Conservation (phyloP, 1,139 yeast species). For the Geotrichum bryndzae region DNA sequence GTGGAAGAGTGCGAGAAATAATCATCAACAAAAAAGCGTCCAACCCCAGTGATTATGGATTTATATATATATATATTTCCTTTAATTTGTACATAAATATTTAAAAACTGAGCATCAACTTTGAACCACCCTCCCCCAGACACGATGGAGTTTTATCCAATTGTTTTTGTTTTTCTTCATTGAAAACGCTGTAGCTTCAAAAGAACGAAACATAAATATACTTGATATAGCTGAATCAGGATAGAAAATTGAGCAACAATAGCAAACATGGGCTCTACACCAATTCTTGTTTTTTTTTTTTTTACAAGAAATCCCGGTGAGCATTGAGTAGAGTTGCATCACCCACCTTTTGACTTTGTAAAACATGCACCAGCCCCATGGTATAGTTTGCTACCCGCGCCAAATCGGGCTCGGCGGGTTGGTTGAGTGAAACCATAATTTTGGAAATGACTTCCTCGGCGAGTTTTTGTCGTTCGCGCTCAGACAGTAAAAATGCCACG, state of each 20-base stretch:
- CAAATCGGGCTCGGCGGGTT: slow-evolving; percentile 36
- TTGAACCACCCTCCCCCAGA: no score
- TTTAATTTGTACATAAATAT: no score
- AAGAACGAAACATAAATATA: no score
- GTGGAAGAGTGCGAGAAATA: slow-evolving; percentile 25
- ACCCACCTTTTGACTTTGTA: slow-evolving; percentile 27
- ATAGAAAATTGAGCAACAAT: background rate
- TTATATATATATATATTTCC: no score
- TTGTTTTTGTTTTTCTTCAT: no score
- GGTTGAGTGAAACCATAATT: slow-evolving; percentile 43
- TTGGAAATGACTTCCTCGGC: slow-evolving; percentile 43
- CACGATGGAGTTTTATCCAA: no score
- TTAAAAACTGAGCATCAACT: no score
- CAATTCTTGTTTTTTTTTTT: no score
- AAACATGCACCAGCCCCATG: slow-evolving; percentile 32
- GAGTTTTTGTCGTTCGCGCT: slow-evolving; percentile 36
- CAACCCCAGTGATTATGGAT: background rate
- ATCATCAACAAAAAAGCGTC: background rate
- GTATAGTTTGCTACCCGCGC: slow-evolving; percentile 38
- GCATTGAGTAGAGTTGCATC: background rate
- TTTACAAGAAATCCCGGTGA: background rate
- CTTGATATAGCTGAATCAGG: no score
- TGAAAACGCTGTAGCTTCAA: no score
- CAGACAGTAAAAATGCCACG: slow-evolving; percentile 38
- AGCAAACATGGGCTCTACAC: background rate